Base-by-base conservation (phyloP, 179 eudicot species). In the Patellifolia procumbens region DNA sequence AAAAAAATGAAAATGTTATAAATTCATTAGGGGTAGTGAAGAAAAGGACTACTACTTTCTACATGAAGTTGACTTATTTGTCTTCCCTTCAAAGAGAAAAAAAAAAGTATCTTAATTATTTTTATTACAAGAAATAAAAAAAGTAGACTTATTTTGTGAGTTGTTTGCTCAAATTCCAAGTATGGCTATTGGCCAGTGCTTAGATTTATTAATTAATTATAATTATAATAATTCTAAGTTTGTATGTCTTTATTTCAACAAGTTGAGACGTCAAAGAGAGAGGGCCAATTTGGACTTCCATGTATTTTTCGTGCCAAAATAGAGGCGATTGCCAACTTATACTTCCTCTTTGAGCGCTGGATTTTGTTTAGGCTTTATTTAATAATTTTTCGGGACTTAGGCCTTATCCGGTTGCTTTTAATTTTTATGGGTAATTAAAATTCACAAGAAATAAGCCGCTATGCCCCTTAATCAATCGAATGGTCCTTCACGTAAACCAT, bases 81-180 rank as follows among this genome's bases (percentile, higher is more conserved):
- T 13, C 15, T 49, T 7, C 19, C 20, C 20, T 51, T 51, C 16
- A 51, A 15, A 51, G 4, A 15, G 16, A 51, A 11, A 10, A 0
- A n/a, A 20, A 39, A 20, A 15, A 19, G 13, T 5, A 51, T 51
- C 4, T 20, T 15, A 9, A 4, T 15, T 11, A 20, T 3, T n/a
- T n/a, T 15, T 1, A 15, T 51, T 51, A 51, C 5, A 13, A 51
- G 1, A 51, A 51, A 51, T 11, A 51, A 15, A n/a, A 51, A 17
- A 1, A 39, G 45, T 2, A 6, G 1, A 39, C 45, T 7, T 39
- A 39, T 5, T 39, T 39, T 39, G 56, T 1, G 11, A 56, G 2
- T n/a, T 59, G 1, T 62, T 62, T 12, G 45, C 13, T 63, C 68
- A 34, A 63, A 63, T 63, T 34, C 68, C 24, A 63, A 63, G 43